Conservation (phyloP, 306 rosid species). For the Acacia confusa region DNA sequence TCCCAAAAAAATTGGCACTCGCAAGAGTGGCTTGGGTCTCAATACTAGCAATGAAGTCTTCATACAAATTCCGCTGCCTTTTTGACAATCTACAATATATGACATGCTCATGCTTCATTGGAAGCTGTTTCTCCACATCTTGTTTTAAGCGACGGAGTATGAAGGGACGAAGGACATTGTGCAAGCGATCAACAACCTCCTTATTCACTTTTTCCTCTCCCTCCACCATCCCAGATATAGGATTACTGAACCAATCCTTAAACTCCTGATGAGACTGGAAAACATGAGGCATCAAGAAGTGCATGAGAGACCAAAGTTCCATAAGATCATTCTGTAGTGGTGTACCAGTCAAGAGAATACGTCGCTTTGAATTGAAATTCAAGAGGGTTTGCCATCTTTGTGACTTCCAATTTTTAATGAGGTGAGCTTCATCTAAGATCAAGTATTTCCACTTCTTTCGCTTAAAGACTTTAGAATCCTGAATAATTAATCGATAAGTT, state of each 20-base stretch:
- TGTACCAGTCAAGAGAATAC: slow-evolving; percentile 91
- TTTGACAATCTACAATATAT: slow-evolving; percentile 87
- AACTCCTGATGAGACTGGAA: slow-evolving; percentile 99
- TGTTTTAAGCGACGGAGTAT: slow-evolving; percentile 90
- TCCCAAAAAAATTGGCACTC: slow-evolving; percentile 90
- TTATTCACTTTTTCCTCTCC: slow-evolving; percentile 97
- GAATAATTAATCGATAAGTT: slow-evolving; percentile 93
- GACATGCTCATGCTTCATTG: slow-evolving; percentile 92
- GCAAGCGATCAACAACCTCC: slow-evolving; percentile 98
- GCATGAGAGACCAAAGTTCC: slow-evolving; percentile 99
- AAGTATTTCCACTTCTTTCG: slow-evolving; percentile 99
- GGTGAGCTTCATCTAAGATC: slow-evolving; percentile 98
- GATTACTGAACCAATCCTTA: slow-evolving; percentile 98
- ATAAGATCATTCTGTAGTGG: slow-evolving; percentile 98
- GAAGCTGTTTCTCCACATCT: slow-evolving; percentile 98
- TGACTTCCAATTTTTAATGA: slow-evolving; percentile 98
- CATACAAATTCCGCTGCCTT: slow-evolving; percentile 95
- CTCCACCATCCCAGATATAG: slow-evolving; percentile 99
- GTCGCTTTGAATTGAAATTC: slow-evolving; percentile 95
- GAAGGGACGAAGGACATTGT: slow-evolving; percentile 97
- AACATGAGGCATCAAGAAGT: slow-evolving; percentile 98
- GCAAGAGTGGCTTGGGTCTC: slow-evolving; percentile 98
- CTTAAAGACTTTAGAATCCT: slow-evolving; percentile 97
- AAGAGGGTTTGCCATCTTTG: slow-evolving; percentile 98
- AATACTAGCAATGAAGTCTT: slow-evolving; percentile 94